Base-by-base conservation (phyloP, 2,329 filamentous ascomycete genomes). In the Myriangium duriaei region DNA sequence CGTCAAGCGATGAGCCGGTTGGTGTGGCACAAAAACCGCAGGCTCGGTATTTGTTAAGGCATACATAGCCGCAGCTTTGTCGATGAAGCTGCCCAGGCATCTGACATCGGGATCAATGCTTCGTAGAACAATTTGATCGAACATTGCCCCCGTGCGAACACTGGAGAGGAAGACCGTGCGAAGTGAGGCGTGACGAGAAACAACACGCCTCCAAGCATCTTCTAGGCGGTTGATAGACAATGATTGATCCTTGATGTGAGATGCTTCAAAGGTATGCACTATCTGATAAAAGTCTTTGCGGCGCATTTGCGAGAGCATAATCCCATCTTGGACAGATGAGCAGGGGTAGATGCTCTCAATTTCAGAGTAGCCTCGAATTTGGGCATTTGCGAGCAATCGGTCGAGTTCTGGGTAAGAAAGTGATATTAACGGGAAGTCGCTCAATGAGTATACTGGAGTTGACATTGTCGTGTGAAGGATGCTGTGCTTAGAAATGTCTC, bases 81-180 rank as follows among this genome's bases (percentile, higher is more conserved):
- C 35, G n/a, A 29, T 28, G n/a, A 26, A 31, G 24, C 18, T 31
- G 9, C 13, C 19, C 11, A 7, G n/a, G 11, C 12, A 4, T 11
- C 14, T 6, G 16, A 17, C 5, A 2, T 9, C 15, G 7, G 12
- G 21, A 26, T 12, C 14, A 2, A 12, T 2, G 26, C 21, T 1
- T 16, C 6, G 4, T 7, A 37, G 4, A n/a, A 37, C 35, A 16
- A 37, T 16, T 11, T 37, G 35, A 11, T 30, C 5, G n/a, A 31
- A 30, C n/a, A n/a, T 21, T 19, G 35, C 12, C 13, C 31, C 35
- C 6, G 26, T 37, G 10, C 30, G 35, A 12, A 31, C 6, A 14
- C 29, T 31, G 7, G 24, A 18, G 3, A 26, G 7, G n/a, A 26
- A 26, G n/a, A 26, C n/a, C n/a, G 35, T 37, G 11, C 35, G 28